phyloP scores from a whole-genome alignment of 208 protist genomes.

The Wallacemonas sp. region DNA sequence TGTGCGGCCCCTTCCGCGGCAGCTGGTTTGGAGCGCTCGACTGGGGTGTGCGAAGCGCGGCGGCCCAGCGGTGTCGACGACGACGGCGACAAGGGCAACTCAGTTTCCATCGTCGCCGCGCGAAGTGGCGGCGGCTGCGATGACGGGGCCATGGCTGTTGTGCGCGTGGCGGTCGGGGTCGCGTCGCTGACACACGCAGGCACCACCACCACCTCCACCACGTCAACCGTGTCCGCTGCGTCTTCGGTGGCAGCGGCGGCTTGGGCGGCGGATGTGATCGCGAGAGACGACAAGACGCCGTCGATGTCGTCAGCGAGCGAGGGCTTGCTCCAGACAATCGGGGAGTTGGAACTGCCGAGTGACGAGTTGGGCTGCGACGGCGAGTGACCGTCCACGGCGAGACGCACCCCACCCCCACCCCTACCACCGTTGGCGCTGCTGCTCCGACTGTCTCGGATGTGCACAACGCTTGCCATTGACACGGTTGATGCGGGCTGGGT shows the following conservation, averaged over 20 bases:
- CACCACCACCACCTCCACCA: no score
- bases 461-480: conserved; percentile 1
- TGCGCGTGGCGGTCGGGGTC: no score
- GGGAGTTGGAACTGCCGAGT: conserved; percentile 6
- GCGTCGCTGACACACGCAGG: no score
- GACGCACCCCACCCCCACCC: not conserved
- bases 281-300: no score
- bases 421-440: not conserved
- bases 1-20: not conserved
- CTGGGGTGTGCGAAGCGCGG: not conserved
- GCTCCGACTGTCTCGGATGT: not conserved
- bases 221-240: no score
- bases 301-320: not conserved
- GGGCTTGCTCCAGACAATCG: not conserved
- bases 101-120: no score
- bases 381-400: not conserved
- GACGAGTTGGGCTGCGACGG: conserved; percentile 7
- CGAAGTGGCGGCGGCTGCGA: no score
- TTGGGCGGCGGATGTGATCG: no score
- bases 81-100: no score
- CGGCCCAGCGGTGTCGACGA: no score
- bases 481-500: not conserved
- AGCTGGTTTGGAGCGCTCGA: not conserved
- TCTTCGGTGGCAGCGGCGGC: no score
- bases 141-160: no score